Evolutionary conservation across 371 early-diverging fungal species (phyloP), one percentile per base, ranked within the genome.

Genomic region (Coemansia linderi): DNA sequence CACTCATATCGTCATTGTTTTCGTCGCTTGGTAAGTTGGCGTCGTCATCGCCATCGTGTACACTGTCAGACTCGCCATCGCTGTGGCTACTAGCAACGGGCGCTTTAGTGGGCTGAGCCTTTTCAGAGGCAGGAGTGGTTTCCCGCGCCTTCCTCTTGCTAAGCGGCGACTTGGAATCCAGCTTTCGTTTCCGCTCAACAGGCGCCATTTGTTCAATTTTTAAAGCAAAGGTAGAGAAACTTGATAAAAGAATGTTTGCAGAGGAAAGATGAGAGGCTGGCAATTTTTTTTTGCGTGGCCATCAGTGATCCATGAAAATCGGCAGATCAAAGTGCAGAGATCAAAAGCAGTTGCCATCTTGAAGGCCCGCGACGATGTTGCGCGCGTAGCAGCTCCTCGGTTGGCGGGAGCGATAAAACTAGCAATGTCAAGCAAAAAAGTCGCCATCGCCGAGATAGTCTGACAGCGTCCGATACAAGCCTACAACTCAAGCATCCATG

Each of bases 401-500:
- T 33, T 33, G 33, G 33, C 33, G 5, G 33, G 33, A 33, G 33
- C 33, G 5, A 33, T 33, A 33, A 5, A 8, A 22, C 48, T 31
- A 56, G 17, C 4, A 3, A 9, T 33, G 36, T 37, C 36, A 58
- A 10, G 48, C 52, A 19, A 48, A 77, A 44, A 77, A 77, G 29
- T 54, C 50, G 39, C 33, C 33, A 13, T 59, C 58, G 22, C 77
- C 73, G 22, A 77, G 66, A 10, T 77, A 77, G 2, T 77, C 77
- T 1, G 66, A 38, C 13, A 72, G 54, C 27, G 77, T 59, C 8
- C 69, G 62, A 54, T 74, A 58, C 22, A 59, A 33, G 6, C 57
- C 66, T 66, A 68, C 36, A 64, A 15, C 40, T 6, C 37, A 48
- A 65, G 31, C 17, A 7, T 33, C 19, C 22, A 8, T 2, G 27